A percentile compares a stretch with the other conserved stretches of the same genome.
Conservation (phyloP, 2,329 filamentous ascomycete species). For the Chaetothyriales sp. region DNA sequence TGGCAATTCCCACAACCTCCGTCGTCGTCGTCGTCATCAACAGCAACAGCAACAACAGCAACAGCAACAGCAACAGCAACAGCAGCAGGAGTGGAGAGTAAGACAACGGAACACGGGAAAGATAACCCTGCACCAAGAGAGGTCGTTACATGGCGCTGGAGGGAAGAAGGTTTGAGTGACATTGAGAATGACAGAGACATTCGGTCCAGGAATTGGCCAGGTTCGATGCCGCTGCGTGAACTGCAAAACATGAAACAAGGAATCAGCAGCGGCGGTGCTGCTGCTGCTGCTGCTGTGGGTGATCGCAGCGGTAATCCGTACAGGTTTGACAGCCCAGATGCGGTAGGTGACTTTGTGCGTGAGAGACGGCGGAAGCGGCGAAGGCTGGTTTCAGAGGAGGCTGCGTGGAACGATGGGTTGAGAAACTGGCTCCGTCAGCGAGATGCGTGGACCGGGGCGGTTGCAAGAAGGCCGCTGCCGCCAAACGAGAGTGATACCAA, state of each 20-base stretch:
- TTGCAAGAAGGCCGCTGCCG: constrained; percentile 18
- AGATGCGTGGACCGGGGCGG: constrained; percentile 74
- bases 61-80: not conserved
- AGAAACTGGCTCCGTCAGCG: constrained; percentile 63
- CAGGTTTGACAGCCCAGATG: constrained; percentile 27
- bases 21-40: not conserved
- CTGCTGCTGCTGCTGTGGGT: not conserved
- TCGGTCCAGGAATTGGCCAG: not conserved
- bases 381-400: constrained; percentile 46
- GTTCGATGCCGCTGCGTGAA: not conserved
- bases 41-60: not conserved
- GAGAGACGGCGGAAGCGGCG: constrained; percentile 42
- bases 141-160: not conserved
- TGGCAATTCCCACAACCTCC: constrained; percentile 12
- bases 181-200: not conserved
- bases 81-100: not conserved
- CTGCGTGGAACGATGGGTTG: constrained; percentile 66
- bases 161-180: not conserved
- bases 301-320: constrained; percentile 19
- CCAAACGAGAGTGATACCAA: not conserved
- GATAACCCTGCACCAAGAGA: not conserved
- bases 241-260: not conserved
- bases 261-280: no score
- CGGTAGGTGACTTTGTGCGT: constrained; percentile 26
- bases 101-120: not conserved